phyloP scores from a whole-genome alignment of 1,284 basidiomycete genomes.

The Phylloporus sp. region DNA sequence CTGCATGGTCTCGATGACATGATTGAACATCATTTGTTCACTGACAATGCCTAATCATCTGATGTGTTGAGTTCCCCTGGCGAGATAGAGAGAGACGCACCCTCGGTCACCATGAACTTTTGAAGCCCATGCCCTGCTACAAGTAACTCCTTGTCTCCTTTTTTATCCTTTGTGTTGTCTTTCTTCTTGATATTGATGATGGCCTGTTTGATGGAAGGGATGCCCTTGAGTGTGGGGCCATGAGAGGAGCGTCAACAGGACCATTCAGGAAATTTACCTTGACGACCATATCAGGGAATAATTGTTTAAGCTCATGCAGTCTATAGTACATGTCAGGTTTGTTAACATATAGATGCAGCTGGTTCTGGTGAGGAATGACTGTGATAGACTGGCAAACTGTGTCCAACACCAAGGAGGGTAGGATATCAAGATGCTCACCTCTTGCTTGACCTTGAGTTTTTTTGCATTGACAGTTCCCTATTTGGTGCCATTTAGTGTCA shows the following conservation, averaged over 20 bases:
- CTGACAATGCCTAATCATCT: constrained; percentile 80
- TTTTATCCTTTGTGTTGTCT: constrained; percentile 73
- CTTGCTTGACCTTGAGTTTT: constrained; percentile 93
- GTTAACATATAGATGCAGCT: constrained; percentile 87
- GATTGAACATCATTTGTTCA: constrained; percentile 92
- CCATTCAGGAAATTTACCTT: constrained; percentile 56
- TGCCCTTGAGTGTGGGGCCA: constrained; percentile 56
- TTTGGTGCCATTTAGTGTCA: constrained; percentile 93
- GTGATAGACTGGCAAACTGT: constrained; percentile 56
- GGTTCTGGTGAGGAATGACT: constrained; percentile 74
- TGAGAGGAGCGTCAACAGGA: not conserved
- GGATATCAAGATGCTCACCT: constrained; percentile 49
- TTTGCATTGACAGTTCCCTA: constrained; percentile 87
- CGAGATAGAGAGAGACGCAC: constrained; percentile 45
- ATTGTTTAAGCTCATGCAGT: constrained; percentile 83
- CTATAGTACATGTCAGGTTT: constrained; percentile 89
- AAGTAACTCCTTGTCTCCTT: constrained; percentile 85
- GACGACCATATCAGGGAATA: constrained; percentile 83
- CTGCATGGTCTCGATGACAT: constrained; percentile 94
- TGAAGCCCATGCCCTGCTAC: constrained; percentile 98
- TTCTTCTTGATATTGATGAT: constrained; percentile 93
- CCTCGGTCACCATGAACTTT: constrained; percentile 97
- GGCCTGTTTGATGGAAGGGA: constrained; percentile 84
- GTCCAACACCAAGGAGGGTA: constrained; percentile 1
- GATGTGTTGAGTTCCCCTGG: not conserved